These are phyloP conservation scores for Senna siamea DNA, from an alignment of 306 rosid species.

Conservation along the genomic window DNA sequence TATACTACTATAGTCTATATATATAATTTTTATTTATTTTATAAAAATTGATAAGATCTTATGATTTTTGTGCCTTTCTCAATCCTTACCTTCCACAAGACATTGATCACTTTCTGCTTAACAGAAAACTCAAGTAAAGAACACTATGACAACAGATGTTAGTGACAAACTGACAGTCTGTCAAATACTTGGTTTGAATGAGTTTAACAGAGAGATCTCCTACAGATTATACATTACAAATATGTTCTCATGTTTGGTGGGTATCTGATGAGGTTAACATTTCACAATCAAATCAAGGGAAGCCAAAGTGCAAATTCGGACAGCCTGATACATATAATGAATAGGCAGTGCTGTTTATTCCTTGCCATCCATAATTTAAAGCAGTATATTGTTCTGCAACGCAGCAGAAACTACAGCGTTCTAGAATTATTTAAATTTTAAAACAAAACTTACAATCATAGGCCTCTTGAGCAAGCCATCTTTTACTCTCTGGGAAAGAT, in stretches of 20 bases:
- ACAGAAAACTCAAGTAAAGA: neutral
- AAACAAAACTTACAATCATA: conserved; percentile 60
- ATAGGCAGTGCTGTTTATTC: conserved; percentile 16
- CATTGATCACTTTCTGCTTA: neutral
- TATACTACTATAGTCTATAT: too few relatives aligned
- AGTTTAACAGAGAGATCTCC: neutral
- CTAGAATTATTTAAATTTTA: conserved; percentile 12
- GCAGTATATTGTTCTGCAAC: conserved; percentile 21
- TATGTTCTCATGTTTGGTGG: neutral
- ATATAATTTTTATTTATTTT: too few relatives aligned
- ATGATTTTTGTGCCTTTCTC: too few relatives aligned
- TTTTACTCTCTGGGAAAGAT: conserved; percentile 69
- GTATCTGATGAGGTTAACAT: neutral
- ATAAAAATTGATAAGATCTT: too few relatives aligned
- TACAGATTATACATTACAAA: neutral
- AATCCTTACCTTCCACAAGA: too few relatives aligned
- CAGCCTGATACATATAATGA: conserved; percentile 14
- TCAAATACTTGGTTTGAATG: neutral
- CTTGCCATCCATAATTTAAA: conserved; percentile 30
- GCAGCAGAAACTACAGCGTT: conserved; percentile 31
- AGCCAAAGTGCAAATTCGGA: neutral
- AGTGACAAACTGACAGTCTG: neutral
- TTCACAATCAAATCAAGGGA: conserved; percentile 1
- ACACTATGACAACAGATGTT: neutral
- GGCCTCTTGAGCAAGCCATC: conserved; percentile 66